Evolutionary conservation across 768 basidiomycete species (phyloP), one percentile per base, ranked within the genome.

Genomic region (Daedalea quercina): DNA sequence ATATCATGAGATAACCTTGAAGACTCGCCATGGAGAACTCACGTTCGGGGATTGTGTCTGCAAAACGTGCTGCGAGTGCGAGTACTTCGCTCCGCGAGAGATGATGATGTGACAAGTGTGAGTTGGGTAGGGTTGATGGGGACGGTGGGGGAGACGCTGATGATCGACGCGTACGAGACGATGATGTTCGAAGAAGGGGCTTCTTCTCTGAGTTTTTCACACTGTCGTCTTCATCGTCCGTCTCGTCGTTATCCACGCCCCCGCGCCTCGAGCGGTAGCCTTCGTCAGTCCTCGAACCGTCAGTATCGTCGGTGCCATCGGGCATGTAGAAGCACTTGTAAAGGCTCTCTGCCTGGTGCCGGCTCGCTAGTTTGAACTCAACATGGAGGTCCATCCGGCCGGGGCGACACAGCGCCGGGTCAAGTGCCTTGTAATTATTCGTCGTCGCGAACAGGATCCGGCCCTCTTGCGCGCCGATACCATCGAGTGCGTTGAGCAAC

Each of bases 331-430:
- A 91, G 52, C 77, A 73, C 31, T 70, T 76, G 67, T 81, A 91
- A 7, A 91, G 70, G 60, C 83, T 79, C 33, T 68, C 67, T 2
- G 82, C 84, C 58, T 90, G 88, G 67, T 76, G 80, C 53, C 70
- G 75, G 62, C 82, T 87, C 15, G 89, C 84, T 17, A 82, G 73
- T 60, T 78, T 78, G 69, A 90, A 91, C 63, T 89, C 82, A 52
- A 92, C 70, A 58, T 88, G 85, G 19, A 90, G 62, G 63, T 91
- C 88, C 81, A 91, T 85, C 12, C 89, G 81, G 20, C 90, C 89
- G 1, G 88, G 84, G 40, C 89, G 81, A 60, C 77, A 79, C 22
- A 91, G 75, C 1, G 89, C 90, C 1, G 85, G 76, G 59, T 90
- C 89, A 23, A 92, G 79, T 1, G 78, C 69, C 8, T 66, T 63